Base-by-base conservation (phyloP, 2,329 filamentous ascomycete genomes). In the Aspergillus ibericus region DNA sequence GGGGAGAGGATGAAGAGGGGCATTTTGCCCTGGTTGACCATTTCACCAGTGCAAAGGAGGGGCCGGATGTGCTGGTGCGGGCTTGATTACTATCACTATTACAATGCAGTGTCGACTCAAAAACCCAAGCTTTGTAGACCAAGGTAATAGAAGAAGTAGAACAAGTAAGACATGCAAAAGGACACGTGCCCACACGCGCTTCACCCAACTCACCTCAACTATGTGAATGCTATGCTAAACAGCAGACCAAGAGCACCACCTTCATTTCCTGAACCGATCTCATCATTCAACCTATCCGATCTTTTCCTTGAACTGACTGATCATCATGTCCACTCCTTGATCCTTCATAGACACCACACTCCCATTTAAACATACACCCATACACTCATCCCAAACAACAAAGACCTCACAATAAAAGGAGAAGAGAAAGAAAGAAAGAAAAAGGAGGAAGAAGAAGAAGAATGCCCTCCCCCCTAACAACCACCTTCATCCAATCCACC, bases 1-100 rank as follows among this genome's bases (percentile, higher is more conserved):
- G 61, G 9, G 74, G 74, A 2, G 74, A 76, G 46, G 74, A 75
- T 55, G 68, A 63, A 10, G 60, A 60, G 3, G 74, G 74, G 1
- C 74, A 76, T 61, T 62, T 75, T 55, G 71, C 70, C 2, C 48
- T 76, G 62, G 67, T 74, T 13, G 74, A 76, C 59, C 74, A 76
- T 62, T 76, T 76, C 55, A 74, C 73, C 40, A 72, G 70, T 55
- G 66, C 71, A 4, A 76, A 76, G 64, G 63, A 70, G 35, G 74
- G 74, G 4, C 74, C 74, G 6, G 75, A 75, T 62, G 72, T 76
- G 35, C 59, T 71, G 48, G 61, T 65, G 12, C 32, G 54, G 13
- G 20, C 29, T 40, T 29, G 5, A 9, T 7, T 29, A 9, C 8
- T 29, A 2, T 7, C 9, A 8, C 27, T 9, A 29, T 7, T 7